Conservation (phyloP, 306 rosid species). For the Macrotyloma uniflorum region DNA sequence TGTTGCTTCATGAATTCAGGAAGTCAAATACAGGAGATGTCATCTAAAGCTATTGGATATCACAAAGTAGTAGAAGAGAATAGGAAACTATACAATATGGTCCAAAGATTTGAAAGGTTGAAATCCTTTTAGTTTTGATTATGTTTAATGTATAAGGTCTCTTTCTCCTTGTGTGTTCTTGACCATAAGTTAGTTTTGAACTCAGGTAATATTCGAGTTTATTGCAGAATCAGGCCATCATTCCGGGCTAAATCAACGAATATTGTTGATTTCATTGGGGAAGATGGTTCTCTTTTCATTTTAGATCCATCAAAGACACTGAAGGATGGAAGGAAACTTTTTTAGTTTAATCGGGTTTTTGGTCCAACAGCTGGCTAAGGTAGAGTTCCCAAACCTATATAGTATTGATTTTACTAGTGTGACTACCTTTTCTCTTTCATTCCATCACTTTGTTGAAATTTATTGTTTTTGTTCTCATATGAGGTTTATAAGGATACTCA, state of each 20-base stretch:
- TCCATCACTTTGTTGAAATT: conserved; percentile 18
- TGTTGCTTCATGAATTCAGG: conserved; percentile 53
- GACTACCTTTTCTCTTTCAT: background rate
- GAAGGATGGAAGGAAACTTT: conserved; percentile 71
- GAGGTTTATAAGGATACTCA: conserved; percentile 79
- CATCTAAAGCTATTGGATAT: conserved; percentile 78
- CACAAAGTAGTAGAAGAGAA: conserved; percentile 83
- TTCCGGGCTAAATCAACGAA: conserved; percentile 51
- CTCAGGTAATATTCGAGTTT: conserved; percentile 90
- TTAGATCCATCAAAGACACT: conserved; percentile 66
- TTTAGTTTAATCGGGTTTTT: conserved; percentile 80
- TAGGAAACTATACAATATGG: conserved; percentile 77
- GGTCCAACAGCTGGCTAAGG: conserved; percentile 84
- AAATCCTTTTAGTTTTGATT: conserved; percentile 7
- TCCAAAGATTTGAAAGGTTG: conserved; percentile 92
- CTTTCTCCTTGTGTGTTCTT: background rate
- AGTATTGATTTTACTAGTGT: background rate
- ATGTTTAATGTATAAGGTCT: background rate
- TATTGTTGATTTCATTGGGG: conserved; percentile 75
- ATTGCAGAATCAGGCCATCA: conserved; percentile 88
- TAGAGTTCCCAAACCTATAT: conserved; percentile 41
- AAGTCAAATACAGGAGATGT: conserved; percentile 69
- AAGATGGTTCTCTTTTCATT: conserved; percentile 78
- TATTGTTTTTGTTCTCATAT: conserved; percentile 46
- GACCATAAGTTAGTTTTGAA: conserved; percentile 15